Conservation (phyloP, 1,284 basidiomycete species). For the Heimioporus punctisporus region DNA sequence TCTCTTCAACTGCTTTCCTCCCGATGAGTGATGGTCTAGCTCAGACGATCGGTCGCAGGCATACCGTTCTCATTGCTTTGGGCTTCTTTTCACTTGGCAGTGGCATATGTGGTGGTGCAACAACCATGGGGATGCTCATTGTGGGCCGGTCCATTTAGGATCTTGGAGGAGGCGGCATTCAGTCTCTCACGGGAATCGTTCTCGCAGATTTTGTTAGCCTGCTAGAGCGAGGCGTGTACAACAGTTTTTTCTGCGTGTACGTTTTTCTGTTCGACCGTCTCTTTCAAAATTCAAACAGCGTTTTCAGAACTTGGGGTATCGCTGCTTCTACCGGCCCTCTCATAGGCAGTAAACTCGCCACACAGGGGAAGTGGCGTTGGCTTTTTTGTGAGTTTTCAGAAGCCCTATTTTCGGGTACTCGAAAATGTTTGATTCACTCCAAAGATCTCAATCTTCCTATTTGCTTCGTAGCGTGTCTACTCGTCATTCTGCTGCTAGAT, state of each 20-base stretch:
- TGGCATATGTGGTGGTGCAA: slow-evolving; percentile 40
- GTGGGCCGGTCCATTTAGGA: slow-evolving; percentile 40
- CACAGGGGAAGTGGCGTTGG: slow-evolving; percentile 41
- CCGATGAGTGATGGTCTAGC: slow-evolving; percentile 33
- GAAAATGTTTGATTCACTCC: not conserved
- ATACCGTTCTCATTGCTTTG: slow-evolving; percentile 41
- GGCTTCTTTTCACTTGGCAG: slow-evolving; percentile 39
- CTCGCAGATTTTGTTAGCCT: slow-evolving; percentile 41
- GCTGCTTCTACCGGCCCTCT: slow-evolving; percentile 33
- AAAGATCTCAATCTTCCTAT: slow-evolving; percentile 21
- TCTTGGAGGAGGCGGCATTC: slow-evolving; percentile 37
- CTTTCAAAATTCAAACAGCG: too few species aligned
- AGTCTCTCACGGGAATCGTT: slow-evolving; percentile 37
- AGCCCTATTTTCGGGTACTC: not conserved
- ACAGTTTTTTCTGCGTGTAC: slow-evolving; percentile 19
- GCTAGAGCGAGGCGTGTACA: slow-evolving; percentile 37
- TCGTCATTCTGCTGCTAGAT: slow-evolving; percentile 8
- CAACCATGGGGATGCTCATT: slow-evolving; percentile 40
- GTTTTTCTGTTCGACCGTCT: too few species aligned
- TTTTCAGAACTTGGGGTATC: too few species aligned
- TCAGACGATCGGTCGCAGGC: slow-evolving; percentile 41
- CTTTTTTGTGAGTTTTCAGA: slow-evolving; percentile 36
- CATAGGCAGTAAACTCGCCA: slow-evolving; percentile 39
- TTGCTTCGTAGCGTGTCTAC: slow-evolving; percentile 5
- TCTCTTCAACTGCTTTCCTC: slow-evolving; percentile 40